These are phyloP conservation scores for Cyclotella choctawhatcheeana DNA, from an alignment of 108 stramenopile genomes.

Conservation along the genomic window DNA sequence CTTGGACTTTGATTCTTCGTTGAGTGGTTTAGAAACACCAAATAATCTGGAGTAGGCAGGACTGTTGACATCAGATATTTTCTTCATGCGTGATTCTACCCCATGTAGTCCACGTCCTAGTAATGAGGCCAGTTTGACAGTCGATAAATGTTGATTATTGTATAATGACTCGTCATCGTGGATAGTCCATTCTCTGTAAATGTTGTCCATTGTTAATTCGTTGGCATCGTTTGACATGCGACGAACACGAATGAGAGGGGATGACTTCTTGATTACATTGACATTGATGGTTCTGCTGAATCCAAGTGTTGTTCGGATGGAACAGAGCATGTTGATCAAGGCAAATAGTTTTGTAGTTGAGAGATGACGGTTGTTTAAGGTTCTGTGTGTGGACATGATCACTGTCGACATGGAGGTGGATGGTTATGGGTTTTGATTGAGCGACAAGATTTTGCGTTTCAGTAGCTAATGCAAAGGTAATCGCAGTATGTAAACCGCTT, in stretches of 20 bases:
- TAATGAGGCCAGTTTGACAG: constrained; percentile 64
- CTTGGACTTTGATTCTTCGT: constrained; percentile 37
- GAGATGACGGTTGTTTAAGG: no score
- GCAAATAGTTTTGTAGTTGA: no score
- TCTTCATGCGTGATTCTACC: constrained; percentile 70
- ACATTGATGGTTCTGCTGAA: no score
- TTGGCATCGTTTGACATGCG: neutral
- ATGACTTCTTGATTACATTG: neutral
- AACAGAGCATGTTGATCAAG: neutral
- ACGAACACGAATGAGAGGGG: neutral
- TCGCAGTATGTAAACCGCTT: no score
- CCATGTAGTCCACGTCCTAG: constrained; percentile 82
- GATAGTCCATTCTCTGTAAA: constrained; percentile 82
- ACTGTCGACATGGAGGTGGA: no score
- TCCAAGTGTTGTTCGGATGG: neutral
- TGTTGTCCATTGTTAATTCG: constrained; percentile 63
- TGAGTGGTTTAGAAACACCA: constrained; percentile 10
- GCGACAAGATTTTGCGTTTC: no score
- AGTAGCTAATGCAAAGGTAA: no score
- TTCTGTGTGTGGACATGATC: no score
- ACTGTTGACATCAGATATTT: constrained; percentile 71
- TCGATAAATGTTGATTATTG: constrained; percentile 57
- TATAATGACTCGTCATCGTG: constrained; percentile 79
- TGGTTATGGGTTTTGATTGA: no score
- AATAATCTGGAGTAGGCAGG: constrained; percentile 80